Conservation (phyloP, 179 eudicot genomes). For the Gypsophila paniculata region DNA sequence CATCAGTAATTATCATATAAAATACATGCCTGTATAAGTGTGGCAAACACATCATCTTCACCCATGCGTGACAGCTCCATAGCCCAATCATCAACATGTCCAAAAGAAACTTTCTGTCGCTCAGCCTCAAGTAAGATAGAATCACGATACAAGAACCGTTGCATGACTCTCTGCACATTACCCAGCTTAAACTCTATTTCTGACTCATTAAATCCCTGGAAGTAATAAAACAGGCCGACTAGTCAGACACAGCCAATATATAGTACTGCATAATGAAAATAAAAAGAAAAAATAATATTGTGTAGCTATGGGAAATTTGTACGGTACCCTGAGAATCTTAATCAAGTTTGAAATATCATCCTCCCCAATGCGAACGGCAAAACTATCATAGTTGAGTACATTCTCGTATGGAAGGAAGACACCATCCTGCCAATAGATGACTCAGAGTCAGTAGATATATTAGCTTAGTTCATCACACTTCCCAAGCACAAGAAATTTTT, state of each 20-base stretch:
- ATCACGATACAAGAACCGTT: conserved; percentile 76
- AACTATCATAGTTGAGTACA: conserved; percentile 82
- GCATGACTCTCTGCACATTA: conserved; percentile 86
- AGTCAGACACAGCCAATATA: conserved; percentile 15
- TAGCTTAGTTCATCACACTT: not conserved
- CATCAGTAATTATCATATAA: not conserved
- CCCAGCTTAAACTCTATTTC: conserved; percentile 72
- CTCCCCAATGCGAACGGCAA: conserved; percentile 78
- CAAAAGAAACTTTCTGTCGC: conserved; percentile 57
- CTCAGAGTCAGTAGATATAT: not conserved
- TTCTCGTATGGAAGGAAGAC: conserved; percentile 91
- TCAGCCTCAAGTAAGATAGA: conserved; percentile 84
- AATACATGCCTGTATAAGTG: conserved; percentile 65
- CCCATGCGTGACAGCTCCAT: conserved; percentile 39
- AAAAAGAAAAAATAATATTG: not conserved
- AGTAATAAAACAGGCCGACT: conserved; percentile 13
- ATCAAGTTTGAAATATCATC: conserved; percentile 81
- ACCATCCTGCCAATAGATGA: conserved; percentile 56
- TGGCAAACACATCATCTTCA: conserved; percentile 78
- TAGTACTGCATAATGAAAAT: not conserved
- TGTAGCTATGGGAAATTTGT: not conserved
- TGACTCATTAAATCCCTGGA: conserved; percentile 71
- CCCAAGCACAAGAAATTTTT: not conserved
- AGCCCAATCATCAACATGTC: conserved; percentile 66
- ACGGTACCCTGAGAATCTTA: conserved; percentile 63